Percentiles rank a stretch among this genome's conserved stretches.
These are phyloP conservation scores for Ulota crispa DNA, from an alignment of 225 moss, liverwort and hornwort species.

Conservation along the genomic window DNA sequence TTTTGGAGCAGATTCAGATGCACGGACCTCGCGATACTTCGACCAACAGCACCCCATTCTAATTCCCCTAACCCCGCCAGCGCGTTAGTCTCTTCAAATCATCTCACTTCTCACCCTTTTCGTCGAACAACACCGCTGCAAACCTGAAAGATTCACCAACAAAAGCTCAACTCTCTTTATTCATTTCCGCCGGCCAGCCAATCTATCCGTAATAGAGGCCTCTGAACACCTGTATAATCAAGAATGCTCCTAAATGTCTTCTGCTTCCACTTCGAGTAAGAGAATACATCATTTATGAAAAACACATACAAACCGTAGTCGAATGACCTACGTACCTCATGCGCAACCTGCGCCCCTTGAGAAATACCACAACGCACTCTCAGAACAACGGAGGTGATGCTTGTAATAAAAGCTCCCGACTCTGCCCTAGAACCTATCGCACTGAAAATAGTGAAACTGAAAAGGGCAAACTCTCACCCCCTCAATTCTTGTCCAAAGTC, in stretches of 20 bases:
- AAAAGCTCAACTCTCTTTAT: not conserved
- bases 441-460: constrained; percentile 16
- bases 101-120: not conserved
- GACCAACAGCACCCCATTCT: constrained; percentile 44
- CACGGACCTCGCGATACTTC: constrained; percentile 21
- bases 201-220: not conserved
- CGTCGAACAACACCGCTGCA: not conserved
- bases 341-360: not conserved
- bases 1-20: constrained; percentile 3
- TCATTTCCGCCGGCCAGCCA: constrained; percentile 3
- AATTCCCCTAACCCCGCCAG: constrained; percentile 28
- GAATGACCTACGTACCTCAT: not conserved
- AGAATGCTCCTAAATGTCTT: not conserved
- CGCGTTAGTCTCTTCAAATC: constrained; percentile 14
- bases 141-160: constrained; percentile 17
- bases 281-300: not conserved
- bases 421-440: constrained; percentile 25
- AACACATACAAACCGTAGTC: not conserved
- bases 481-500: not conserved
- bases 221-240: not conserved
- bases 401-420: not conserved
- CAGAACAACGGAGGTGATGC: not conserved
- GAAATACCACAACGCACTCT: not conserved
- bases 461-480: not conserved
- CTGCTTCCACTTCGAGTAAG: not conserved